Percentiles rank a stretch among this genome's conserved stretches.
Conservation (phyloP, 225 moss, liverwort and hornwort genomes). For the Neckera pumila region DNA sequence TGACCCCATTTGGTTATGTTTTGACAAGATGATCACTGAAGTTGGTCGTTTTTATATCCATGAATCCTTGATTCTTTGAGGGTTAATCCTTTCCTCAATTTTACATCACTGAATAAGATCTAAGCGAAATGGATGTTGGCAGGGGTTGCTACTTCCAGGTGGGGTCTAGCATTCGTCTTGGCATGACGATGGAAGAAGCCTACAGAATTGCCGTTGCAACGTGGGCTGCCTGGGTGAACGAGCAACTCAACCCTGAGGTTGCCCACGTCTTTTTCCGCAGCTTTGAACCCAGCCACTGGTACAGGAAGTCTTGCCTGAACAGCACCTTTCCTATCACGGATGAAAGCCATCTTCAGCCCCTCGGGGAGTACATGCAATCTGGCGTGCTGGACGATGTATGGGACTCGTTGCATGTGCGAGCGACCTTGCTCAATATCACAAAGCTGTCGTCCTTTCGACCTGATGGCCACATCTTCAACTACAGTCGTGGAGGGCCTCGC, state of each 20-base stretch:
- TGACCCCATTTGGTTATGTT: neutral
- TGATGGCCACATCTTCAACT: constrained; percentile 57
- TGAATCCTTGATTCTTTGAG: neutral
- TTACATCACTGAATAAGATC: neutral
- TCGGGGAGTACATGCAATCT: constrained; percentile 36
- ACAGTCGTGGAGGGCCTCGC: constrained; percentile 17
- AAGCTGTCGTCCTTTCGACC: constrained; percentile 40
- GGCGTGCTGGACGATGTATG: constrained; percentile 37
- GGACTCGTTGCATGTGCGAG: constrained; percentile 34
- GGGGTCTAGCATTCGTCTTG: constrained; percentile 48
- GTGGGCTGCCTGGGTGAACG: constrained; percentile 78
- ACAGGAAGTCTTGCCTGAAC: constrained; percentile 21
- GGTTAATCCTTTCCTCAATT: neutral
- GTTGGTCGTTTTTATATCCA: neutral
- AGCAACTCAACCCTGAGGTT: constrained; percentile 52
- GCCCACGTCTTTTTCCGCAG: constrained; percentile 83
- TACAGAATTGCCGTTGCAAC: constrained; percentile 61
- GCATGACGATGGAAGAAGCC: constrained; percentile 69
- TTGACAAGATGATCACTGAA: neutral
- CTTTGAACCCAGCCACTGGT: constrained; percentile 75
- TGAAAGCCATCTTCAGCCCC: constrained; percentile 11
- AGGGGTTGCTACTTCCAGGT: constrained; percentile 77
- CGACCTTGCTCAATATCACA: constrained; percentile 49
- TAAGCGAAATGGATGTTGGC: constrained; percentile 9
- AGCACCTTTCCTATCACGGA: constrained; percentile 12